Base-by-base conservation (phyloP, 257 asterid genomes). In the Solanum neorickii region DNA sequence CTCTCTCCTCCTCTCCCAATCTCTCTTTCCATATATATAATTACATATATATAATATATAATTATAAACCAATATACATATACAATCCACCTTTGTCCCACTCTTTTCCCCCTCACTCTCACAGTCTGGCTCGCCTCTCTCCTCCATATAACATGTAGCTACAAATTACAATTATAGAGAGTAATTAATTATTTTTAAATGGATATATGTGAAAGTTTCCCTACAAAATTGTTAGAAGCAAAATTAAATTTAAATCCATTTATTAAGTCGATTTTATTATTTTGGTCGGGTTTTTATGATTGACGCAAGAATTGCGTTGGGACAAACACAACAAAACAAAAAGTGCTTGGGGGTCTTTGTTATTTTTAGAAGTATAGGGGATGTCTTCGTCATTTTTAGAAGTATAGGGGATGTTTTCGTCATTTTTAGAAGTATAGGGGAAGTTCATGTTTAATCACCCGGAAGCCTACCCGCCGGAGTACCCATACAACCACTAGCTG, bases 101-200 rank as follows among this genome's bases (percentile, higher is more conserved):
- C 35, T 33, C 5, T 33, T 33, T 33, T 33, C 5, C 35, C 35
- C 35, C 5, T 4, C 35, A 3, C 5, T 33, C 5, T 33, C 1
- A 0, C 1, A 33, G 35, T 33, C 1, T 33, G 0, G 5, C 35
- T 3, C 5, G 5, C 5, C 35, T 33, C 35, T 33, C 1, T 33
- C 35, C 35, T 33, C 35, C 5, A 4, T 33, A 33, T 33, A 33
- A 33, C 35, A 33, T 33, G 35, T 33, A 33, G 5, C 35, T 33
- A 33, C 5, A 33, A 33, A 33, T 33, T 33, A 33, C 1, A 33
- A 33, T 3, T 33, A 33, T 3, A 5, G 1, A 33, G 35, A 33
- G 35, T 33, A 33, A 33, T 33, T 33, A 33, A 3, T 1, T 33
- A 3, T 33, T 33, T 33, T 33, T 33, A 33, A 33, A 1, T 33